Conservation (phyloP, 192 early-diverging fungal genomes). For the Entomortierella chlamydospora region DNA sequence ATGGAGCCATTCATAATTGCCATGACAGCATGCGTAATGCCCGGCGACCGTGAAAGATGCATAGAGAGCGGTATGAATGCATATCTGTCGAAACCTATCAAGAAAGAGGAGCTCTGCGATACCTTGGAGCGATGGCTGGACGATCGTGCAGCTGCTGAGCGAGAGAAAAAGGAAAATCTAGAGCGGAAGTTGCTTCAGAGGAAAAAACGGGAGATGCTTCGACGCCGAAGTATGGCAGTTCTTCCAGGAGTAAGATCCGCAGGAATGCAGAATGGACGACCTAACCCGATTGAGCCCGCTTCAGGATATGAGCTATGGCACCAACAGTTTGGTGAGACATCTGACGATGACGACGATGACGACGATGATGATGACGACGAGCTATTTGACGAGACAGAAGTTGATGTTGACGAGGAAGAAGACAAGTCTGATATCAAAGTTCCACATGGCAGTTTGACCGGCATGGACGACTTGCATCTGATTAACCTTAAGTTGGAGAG, state of each 20-base stretch:
- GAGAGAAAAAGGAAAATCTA: conserved; percentile 14
- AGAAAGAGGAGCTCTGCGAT: conserved; percentile 57
- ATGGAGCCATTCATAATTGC: conserved; percentile 28
- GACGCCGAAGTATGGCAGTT: conserved; percentile 31
- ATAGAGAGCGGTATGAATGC: conserved; percentile 63
- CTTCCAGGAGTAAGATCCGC: not conserved
- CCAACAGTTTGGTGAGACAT: conserved; percentile 6
- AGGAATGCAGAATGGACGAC: not conserved
- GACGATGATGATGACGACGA: conserved; percentile 16
- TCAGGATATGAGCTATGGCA: conserved; percentile 5
- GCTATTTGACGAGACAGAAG: not conserved
- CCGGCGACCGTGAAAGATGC: conserved; percentile 49
- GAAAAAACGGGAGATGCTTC: conserved; percentile 44
- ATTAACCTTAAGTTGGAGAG: conserved; percentile 7
- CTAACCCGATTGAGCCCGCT: not conserved
- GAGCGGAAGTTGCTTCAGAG: conserved; percentile 29
- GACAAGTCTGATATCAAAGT: not conserved
- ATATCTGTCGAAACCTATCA: conserved; percentile 61
- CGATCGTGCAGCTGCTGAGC: conserved; percentile 9
- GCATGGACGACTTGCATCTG: not conserved
- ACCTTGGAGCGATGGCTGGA: conserved; percentile 47
- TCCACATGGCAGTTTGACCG: not conserved
- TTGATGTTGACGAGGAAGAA: not conserved
- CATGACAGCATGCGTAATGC: conserved; percentile 57
- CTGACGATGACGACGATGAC: conserved; percentile 19